These are phyloP conservation scores for Malassezia furfur DNA, from an alignment of 1,284 basidiomycete species.

Conservation along the genomic window DNA sequence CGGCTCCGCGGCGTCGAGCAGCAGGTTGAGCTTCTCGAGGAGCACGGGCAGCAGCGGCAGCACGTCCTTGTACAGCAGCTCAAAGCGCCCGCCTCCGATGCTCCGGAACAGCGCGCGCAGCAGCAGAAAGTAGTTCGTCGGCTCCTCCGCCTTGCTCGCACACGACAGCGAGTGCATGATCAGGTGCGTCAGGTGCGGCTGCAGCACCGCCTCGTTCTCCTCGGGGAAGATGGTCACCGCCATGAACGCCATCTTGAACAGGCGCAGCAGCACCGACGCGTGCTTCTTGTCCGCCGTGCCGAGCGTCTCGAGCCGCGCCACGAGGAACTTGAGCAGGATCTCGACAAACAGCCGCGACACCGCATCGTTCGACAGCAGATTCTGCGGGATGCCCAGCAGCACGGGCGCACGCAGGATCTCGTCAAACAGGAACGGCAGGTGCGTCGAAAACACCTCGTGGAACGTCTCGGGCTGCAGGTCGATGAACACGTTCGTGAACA, in stretches of 20 bases:
- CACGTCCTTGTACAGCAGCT: conserved; percentile 91
- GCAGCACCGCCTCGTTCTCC: conserved; percentile 80
- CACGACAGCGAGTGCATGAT: conserved; percentile 95
- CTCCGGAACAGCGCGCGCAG: conserved; percentile 87
- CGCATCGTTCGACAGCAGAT: conserved; percentile 70
- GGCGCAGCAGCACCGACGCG: conserved; percentile 64
- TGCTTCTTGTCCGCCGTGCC: conserved; percentile 73
- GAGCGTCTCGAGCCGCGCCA: conserved; percentile 68
- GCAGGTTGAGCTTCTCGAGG: conserved; percentile 75
- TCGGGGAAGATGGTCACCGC: conserved; percentile 72
- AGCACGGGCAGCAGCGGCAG: conserved; percentile 91
- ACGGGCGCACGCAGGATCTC: conserved; percentile 57
- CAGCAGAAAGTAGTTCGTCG: conserved; percentile 88
- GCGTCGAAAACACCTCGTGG: conserved; percentile 41
- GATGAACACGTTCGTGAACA: conserved; percentile 56
- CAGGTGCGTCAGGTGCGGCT: conserved; percentile 80
- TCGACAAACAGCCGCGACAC: conserved; percentile 85
- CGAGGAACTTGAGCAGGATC: conserved; percentile 78
- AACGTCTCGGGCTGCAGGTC: conserved; percentile 50
- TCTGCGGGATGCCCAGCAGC: conserved; percentile 76
- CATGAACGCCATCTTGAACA: conserved; percentile 94
- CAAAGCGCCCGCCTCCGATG: conserved; percentile 94
- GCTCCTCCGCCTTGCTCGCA: conserved; percentile 80
- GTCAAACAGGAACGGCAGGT: conserved; percentile 41
- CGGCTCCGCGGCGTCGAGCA: conserved; percentile 45